Conservation (phyloP, 164 flowering plant genomes). For the Aristolochia fimbriata region DNA sequence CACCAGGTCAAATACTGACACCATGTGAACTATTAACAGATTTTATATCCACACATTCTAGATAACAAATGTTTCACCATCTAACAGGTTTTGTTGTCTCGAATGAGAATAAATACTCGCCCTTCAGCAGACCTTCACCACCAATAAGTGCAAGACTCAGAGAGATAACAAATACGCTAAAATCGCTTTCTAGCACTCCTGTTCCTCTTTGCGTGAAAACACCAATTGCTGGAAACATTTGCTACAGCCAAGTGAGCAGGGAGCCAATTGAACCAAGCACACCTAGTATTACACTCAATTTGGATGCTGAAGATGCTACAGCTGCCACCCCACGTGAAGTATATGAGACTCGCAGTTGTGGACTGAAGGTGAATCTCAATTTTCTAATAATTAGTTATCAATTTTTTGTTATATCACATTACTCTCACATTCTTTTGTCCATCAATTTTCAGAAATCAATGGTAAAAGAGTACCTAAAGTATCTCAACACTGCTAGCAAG, state of each 20-base stretch:
- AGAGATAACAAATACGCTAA: conserved; percentile 39
- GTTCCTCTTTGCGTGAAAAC: conserved; percentile 18
- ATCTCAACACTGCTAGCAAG: conserved; percentile 63
- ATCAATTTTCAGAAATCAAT: conserved; percentile 35
- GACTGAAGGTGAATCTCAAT: conserved; percentile 36
- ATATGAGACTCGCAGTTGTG: conserved; percentile 25
- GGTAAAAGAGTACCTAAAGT: conserved; percentile 36
- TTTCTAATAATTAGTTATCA: background rate
- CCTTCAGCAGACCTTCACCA: conserved; percentile 32
- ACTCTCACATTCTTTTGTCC: background rate
- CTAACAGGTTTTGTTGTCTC: background rate
- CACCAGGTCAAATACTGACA: background rate
- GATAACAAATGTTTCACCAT: background rate
- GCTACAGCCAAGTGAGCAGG: background rate
- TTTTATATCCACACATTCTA: background rate
- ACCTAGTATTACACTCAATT: conserved; percentile 19
- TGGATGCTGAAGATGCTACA: conserved; percentile 10
- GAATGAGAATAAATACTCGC: conserved; percentile 1
- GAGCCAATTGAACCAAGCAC: conserved; percentile 14
- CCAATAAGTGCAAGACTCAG: conserved; percentile 41
- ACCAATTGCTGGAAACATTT: conserved; percentile 7
- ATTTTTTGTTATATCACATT: background rate
- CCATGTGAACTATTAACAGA: background rate
- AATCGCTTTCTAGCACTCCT: conserved; percentile 24
- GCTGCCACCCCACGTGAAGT: conserved; percentile 27